Percentiles rank a stretch among this genome's conserved stretches.
These are phyloP conservation scores for Stephanodiscus triporus DNA, from an alignment of 108 stramenopile genomes.

Conservation along the genomic window DNA sequence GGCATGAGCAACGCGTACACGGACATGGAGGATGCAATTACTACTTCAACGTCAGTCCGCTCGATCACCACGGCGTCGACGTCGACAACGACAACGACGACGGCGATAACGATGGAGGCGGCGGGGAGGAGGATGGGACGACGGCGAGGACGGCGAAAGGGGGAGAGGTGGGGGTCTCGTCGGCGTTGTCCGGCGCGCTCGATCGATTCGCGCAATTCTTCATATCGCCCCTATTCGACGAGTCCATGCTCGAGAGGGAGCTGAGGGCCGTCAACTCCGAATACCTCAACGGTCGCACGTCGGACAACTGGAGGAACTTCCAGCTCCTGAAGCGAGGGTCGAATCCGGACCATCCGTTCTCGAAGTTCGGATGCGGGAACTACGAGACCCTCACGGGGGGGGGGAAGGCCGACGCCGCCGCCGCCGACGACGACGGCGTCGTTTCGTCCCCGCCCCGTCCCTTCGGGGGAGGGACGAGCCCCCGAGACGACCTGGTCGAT, in stretches of 20 bases:
- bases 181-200: constrained; percentile 81
- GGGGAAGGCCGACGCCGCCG: background rate
- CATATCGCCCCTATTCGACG: constrained; percentile 90
- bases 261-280: constrained; percentile 96
- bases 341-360: constrained; percentile 75
- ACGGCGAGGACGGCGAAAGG: background rate
- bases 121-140: background rate
- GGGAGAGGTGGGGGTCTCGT: constrained; percentile 36
- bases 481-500: constrained; percentile 62
- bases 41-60: constrained; percentile 87
- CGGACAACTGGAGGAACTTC: constrained; percentile 91
- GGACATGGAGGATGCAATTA: constrained; percentile 96
- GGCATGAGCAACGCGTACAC: constrained; percentile 97
- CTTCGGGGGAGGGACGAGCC: constrained; percentile 50
- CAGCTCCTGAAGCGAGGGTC: constrained; percentile 77
- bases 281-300: constrained; percentile 91
- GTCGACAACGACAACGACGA: constrained; percentile 22
- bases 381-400: constrained; percentile 80
- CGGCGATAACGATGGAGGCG: background rate
- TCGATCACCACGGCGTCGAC: constrained; percentile 22
- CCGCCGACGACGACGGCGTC: background rate
- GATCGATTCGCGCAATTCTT: constrained; percentile 98
- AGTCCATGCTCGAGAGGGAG: constrained; percentile 89
- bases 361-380: constrained; percentile 96
- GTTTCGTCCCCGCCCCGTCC: too few relatives aligned